Evolutionary conservation across 2,329 filamentous ascomycete genomes (phyloP).

Genomic region (Nemania serpens): DNA sequence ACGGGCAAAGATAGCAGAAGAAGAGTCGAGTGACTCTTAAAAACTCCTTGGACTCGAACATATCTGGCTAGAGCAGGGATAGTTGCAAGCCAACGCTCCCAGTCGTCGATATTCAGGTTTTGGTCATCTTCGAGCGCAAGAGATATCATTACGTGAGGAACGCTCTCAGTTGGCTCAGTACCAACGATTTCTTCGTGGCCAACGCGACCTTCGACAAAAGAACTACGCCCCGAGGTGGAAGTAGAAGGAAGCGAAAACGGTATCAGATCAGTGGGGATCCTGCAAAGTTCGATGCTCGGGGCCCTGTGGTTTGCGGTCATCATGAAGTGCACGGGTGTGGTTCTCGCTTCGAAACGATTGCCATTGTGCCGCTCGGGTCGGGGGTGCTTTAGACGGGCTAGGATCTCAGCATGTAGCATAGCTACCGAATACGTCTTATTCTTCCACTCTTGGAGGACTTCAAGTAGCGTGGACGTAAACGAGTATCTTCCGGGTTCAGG

Average conservation of each 20-base stretch:
- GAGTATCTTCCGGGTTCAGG: constrained; percentile 64
- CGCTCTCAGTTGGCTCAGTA: constrained; percentile 57
- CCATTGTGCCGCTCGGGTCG: constrained; percentile 62
- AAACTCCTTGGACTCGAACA: constrained; percentile 64
- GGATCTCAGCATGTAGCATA: constrained; percentile 64
- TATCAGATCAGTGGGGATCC: constrained; percentile 42
- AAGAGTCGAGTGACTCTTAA: constrained; percentile 64
- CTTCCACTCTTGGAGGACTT: constrained; percentile 63
- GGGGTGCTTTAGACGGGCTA: constrained; percentile 64
- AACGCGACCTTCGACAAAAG: constrained; percentile 37
- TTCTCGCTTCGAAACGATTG: constrained; percentile 60
- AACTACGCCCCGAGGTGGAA: constrained; percentile 27
- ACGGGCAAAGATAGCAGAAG: constrained; percentile 63
- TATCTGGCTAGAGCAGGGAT: constrained; percentile 64
- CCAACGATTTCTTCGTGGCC: constrained; percentile 37
- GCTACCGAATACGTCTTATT: constrained; percentile 60
- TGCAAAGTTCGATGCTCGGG: constrained; percentile 61
- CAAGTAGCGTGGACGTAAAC: constrained; percentile 63
- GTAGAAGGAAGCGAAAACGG: constrained; percentile 46
- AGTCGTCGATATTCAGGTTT: constrained; percentile 60
- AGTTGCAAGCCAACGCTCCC: constrained; percentile 60
- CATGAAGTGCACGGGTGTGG: constrained; percentile 66
- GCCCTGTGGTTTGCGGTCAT: constrained; percentile 65
- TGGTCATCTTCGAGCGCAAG: constrained; percentile 63
- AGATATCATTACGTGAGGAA: constrained; percentile 65